phyloP scores from a whole-genome alignment of 176 grass and related monocot genomes.

The Avena insularis region DNA sequence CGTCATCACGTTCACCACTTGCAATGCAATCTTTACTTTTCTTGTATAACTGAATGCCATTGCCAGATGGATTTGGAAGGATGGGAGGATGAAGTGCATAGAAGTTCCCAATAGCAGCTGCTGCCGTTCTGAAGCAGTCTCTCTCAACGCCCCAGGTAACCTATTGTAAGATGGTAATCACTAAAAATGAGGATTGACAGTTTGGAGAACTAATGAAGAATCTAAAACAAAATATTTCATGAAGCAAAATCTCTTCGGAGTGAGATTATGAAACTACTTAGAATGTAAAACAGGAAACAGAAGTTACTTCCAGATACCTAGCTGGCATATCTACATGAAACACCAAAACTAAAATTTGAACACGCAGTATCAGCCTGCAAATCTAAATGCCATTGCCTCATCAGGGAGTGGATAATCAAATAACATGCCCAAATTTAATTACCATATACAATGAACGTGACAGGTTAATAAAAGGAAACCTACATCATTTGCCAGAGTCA shows the following conservation, averaged over 20 bases:
- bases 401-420: neutral
- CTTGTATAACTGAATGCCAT: conserved; percentile 80
- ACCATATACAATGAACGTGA: conserved; percentile 22
- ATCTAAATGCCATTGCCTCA: conserved; percentile 5
- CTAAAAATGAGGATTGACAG: conserved; percentile 18
- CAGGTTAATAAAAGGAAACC: conserved; percentile 44
- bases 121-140: conserved; percentile 81
- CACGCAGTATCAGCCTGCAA: neutral
- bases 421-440: conserved; percentile 5
- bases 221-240: conserved; percentile 39
- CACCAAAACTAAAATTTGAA: conserved; percentile 23
- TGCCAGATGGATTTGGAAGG: conserved; percentile 88
- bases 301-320: neutral
- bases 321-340: neutral
- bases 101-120: conserved; percentile 86
- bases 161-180: conserved; percentile 47
- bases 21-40: conserved; percentile 59
- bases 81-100: conserved; percentile 96
- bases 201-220: neutral
- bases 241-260: neutral
- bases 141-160: conserved; percentile 88
- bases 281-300: neutral
- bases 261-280: neutral
- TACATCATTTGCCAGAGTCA: conserved; percentile 89
- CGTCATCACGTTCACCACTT: conserved; percentile 31